These are phyloP conservation scores for Gossypium turneri DNA, from an alignment of 345 rosid genomes.

Conservation along the genomic window DNA sequence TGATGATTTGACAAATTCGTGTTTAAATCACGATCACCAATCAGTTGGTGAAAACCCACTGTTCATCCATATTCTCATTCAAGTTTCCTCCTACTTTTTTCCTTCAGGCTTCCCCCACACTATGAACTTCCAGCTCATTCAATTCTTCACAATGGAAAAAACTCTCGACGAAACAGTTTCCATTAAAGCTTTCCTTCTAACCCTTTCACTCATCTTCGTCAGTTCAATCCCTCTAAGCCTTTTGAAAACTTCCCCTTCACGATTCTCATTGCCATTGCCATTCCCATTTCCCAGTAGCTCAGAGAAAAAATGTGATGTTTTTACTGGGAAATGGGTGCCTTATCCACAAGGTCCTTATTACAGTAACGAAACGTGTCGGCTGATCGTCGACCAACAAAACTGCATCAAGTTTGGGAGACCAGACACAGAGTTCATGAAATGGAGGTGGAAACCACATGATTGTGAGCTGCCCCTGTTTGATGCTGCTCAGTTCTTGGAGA, in stretches of 20 bases:
- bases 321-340: slow-evolving; percentile 37
- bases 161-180: background rate
- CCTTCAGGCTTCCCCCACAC: slow-evolving; percentile 14
- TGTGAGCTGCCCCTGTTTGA: slow-evolving; percentile 35
- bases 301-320: slow-evolving; percentile 32
- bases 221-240: slow-evolving; percentile 22
- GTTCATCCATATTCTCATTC: background rate
- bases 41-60: background rate
- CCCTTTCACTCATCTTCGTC: slow-evolving; percentile 15
- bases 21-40: background rate
- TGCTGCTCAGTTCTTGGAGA: slow-evolving; percentile 32
- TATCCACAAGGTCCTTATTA: slow-evolving; percentile 28
- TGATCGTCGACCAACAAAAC: slow-evolving; percentile 37
- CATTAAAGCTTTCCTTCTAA: slow-evolving; percentile 6
- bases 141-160: slow-evolving; percentile 9
- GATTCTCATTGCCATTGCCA: slow-evolving; percentile 8
- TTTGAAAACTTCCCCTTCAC: background rate
- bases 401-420: slow-evolving; percentile 50
- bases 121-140: slow-evolving; percentile 17
- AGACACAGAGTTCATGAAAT: slow-evolving; percentile 39
- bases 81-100: background rate
- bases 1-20: background rate
- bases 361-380: slow-evolving; percentile 31
- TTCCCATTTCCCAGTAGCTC: background rate
- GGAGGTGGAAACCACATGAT: slow-evolving; percentile 51